Conservation (phyloP, 2,329 filamentous ascomycete species). For the Pseudocercospora pini-densiflorae region DNA sequence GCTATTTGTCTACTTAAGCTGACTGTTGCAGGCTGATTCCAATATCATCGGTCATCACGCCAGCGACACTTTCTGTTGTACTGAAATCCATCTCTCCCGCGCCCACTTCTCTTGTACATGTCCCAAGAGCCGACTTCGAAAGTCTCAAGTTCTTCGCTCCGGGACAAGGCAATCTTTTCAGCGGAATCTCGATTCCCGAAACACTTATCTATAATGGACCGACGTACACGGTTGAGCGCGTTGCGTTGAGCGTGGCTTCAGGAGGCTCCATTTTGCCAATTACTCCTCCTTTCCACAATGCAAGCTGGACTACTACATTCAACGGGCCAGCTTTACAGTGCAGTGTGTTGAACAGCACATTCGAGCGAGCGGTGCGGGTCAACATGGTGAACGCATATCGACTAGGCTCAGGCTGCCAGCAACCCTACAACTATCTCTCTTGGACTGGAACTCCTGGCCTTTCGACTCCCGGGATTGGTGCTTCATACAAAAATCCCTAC, state of each 20-base stretch:
- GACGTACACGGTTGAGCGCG: not conserved
- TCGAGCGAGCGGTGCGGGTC: not conserved
- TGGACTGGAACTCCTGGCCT: conserved; percentile 6
- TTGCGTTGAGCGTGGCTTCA: not conserved
- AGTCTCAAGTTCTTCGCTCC: conserved; percentile 11
- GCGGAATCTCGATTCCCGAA: not conserved
- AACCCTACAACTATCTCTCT: conserved; percentile 8
- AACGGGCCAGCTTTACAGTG: conserved; percentile 5
- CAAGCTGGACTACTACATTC: conserved; percentile 7
- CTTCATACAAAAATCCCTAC: too few species aligned
- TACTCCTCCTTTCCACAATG: not conserved
- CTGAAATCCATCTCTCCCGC: too few species aligned
- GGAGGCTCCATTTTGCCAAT: not conserved
- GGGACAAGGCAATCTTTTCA: not conserved
- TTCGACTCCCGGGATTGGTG: not conserved
- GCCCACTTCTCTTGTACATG: not conserved
- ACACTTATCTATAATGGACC: conserved; percentile 12
- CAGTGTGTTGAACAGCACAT: not conserved
- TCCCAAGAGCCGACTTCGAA: conserved; percentile 7
- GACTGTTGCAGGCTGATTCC: conserved; percentile 1
- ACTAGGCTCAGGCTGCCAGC: not conserved
- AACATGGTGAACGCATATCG: conserved; percentile 8
- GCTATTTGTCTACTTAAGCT: not conserved
- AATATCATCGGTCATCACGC: conserved; percentile 8
- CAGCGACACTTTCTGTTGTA: conserved; percentile 1